Evolutionary conservation across 192 early-diverging fungal genomes (phyloP), one percentile per base, ranked within the genome.

Genomic region (Mortierella hygrophila): DNA sequence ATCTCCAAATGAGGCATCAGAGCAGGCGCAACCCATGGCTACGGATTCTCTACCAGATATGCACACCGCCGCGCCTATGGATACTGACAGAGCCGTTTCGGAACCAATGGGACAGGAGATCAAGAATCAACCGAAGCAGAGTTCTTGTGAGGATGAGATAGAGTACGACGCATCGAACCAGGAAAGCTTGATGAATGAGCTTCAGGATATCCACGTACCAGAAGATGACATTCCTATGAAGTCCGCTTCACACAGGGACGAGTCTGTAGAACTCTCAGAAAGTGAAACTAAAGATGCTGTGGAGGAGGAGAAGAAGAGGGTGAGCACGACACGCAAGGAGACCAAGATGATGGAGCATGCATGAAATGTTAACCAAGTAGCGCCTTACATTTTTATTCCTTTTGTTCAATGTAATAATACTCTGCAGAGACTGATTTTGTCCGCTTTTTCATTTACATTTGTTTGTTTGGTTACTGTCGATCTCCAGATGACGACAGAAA

Each of bases 121-220:
- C 70, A 71, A 49, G 20, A 23, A 37, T 38, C 74, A 37, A 3
- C 26, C n/a, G 1, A 10, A 42, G 15, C 52, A 49, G 9, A 46
- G 13, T 32, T 7, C 9, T 23, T 32, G 15, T 38, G 35, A 40
- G 37, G 35, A 63, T 21, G 49, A 52, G 49, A 52, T 52, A 18
- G 29, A 29, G 32, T 21, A 35, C 3, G 38, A 41, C 9, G 11
- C 29, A 60, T 71, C 1, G 41, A 46, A 46, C 21, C 44, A 75
- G 10, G 79, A 68, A 4, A 29, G 55, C 29, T 41, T 73, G 35
- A 20, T 81, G 57, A 21, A 35, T 5, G 79, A 81, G 55, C 71
- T 81, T 10, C 72, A 81, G 63, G 63, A 75, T 23, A 81, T 81
- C 37, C 23, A 55, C 21, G 73, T 44, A 15, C 79, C 79, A 6